phyloP scores from a whole-genome alignment of 1,284 basidiomycete genomes.

The Exobasidium cylindrosporum region DNA sequence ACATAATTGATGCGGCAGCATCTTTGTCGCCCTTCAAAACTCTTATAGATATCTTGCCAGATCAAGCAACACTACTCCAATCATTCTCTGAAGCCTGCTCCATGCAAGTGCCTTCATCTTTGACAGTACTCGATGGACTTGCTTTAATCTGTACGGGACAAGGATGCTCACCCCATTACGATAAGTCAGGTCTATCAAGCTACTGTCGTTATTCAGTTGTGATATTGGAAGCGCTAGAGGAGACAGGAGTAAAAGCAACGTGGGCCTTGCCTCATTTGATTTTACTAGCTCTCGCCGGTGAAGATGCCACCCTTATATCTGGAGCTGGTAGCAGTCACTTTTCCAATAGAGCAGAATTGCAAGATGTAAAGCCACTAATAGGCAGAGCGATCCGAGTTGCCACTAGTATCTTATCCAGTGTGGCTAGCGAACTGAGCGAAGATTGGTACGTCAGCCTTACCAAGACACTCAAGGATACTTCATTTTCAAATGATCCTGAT shows the following conservation, averaged over 20 bases:
- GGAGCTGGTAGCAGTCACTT: constrained; percentile 14
- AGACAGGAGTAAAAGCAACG: constrained; percentile 66
- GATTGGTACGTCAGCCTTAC: constrained; percentile 28
- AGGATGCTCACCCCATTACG: constrained; percentile 46
- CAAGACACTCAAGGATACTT: neutral
- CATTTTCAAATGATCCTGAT: neutral
- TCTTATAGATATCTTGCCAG: neutral
- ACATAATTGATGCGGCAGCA: neutral
- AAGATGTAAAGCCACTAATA: constrained; percentile 20
- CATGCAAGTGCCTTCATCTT: constrained; percentile 11
- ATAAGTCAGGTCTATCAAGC: constrained; percentile 62
- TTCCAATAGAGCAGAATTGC: neutral
- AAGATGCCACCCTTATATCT: constrained; percentile 59
- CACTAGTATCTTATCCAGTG: constrained; percentile 28
- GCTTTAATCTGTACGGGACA: constrained; percentile 39
- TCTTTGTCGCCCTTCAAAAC: neutral
- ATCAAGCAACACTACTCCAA: neutral
- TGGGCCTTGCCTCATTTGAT: constrained; percentile 60
- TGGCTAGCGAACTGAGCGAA: constrained; percentile 22
- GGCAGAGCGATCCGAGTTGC: constrained; percentile 22
- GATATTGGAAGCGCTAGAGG: constrained; percentile 64
- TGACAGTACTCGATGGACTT: constrained; percentile 45
- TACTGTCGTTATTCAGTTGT: constrained; percentile 69
- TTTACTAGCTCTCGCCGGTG: constrained; percentile 50
- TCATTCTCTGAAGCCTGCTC: neutral